Percentiles rank a stretch among this genome's conserved stretches.
These are phyloP conservation scores for Naganishia antarctica DNA, from an alignment of 768 basidiomycete species.

Conservation along the genomic window DNA sequence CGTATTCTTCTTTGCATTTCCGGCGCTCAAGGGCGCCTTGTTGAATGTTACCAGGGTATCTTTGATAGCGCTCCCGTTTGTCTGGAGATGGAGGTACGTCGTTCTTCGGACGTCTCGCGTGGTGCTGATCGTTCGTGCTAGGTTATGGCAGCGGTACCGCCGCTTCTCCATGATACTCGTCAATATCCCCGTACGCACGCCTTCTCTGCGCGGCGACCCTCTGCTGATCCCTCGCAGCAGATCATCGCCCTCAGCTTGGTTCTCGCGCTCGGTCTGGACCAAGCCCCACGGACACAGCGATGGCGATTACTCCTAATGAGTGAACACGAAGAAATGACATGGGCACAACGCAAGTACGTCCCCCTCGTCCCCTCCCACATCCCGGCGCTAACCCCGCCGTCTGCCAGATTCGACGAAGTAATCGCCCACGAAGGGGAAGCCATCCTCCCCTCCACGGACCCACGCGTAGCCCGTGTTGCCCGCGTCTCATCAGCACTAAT, in stretches of 20 bases:
- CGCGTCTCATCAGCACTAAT: slow-evolving; percentile 50
- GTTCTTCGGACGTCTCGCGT: slow-evolving; percentile 1
- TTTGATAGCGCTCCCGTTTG: slow-evolving; percentile 48
- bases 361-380: not conserved
- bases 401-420: slow-evolving; percentile 48
- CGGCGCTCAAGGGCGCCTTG: slow-evolving; percentile 52
- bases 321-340: slow-evolving; percentile 52
- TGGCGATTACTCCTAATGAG: slow-evolving; percentile 54
- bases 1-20: slow-evolving; percentile 52
- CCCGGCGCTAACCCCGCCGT: slow-evolving; percentile 9
- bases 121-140: slow-evolving; percentile 27
- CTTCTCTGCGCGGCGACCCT: not conserved
- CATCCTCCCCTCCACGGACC: slow-evolving; percentile 48
- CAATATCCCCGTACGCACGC: slow-evolving; percentile 50
- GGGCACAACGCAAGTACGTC: slow-evolving; percentile 49
- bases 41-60: slow-evolving; percentile 47
- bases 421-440: slow-evolving; percentile 48
- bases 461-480: slow-evolving; percentile 46
- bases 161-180: slow-evolving; percentile 48
- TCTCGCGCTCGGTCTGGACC: slow-evolving; percentile 52
- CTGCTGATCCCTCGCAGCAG: slow-evolving; percentile 28
- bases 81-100: slow-evolving; percentile 41
- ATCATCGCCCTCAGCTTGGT: slow-evolving; percentile 52
- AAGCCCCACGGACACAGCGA: slow-evolving; percentile 49
- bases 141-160: slow-evolving; percentile 51